phyloP scores from a whole-genome alignment of 2,329 filamentous ascomycete genomes.

The Arthrobotrys megalospora region DNA sequence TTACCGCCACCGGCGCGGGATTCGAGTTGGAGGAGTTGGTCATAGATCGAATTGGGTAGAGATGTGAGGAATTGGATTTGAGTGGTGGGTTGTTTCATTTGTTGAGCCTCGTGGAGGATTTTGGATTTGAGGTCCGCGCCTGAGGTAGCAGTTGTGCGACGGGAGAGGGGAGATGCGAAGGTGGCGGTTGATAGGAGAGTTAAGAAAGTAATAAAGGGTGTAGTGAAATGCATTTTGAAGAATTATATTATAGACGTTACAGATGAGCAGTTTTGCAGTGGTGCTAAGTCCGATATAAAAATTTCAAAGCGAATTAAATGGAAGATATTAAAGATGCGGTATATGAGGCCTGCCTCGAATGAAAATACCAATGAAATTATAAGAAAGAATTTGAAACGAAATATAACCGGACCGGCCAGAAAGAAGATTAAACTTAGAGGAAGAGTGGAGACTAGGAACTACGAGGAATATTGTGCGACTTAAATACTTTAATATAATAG shows the following conservation, averaged over 20 bases:
- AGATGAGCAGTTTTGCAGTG: not conserved
- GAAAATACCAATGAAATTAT: not conserved
- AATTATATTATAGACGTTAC: not conserved
- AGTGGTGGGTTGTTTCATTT: not conserved
- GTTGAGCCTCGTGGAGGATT: conserved; percentile 22
- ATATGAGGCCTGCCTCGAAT: conserved; percentile 24
- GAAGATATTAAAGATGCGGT: not conserved
- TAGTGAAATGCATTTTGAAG: conserved; percentile 30
- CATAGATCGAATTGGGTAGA: conserved; percentile 23
- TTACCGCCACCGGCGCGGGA: conserved; percentile 11
- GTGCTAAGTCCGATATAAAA: not conserved
- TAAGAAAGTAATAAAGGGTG: conserved; percentile 18
- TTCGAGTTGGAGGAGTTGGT: conserved; percentile 34
- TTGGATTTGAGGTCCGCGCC: conserved; percentile 30
- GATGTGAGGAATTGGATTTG: conserved; percentile 29
- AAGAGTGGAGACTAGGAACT: not conserved
- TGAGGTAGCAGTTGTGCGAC: conserved; percentile 3
- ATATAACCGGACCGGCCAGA: not conserved
- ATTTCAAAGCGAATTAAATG: not conserved
- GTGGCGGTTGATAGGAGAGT: conserved; percentile 20
- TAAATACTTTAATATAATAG: not conserved
- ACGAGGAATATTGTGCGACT: not conserved
- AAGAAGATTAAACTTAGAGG: not conserved
- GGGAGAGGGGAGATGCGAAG: not conserved
- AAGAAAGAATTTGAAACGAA: not conserved